Evolutionary conservation across 2,329 filamentous ascomycete species (phyloP).

Genomic region (Pseudogymnoascus sp.): DNA sequence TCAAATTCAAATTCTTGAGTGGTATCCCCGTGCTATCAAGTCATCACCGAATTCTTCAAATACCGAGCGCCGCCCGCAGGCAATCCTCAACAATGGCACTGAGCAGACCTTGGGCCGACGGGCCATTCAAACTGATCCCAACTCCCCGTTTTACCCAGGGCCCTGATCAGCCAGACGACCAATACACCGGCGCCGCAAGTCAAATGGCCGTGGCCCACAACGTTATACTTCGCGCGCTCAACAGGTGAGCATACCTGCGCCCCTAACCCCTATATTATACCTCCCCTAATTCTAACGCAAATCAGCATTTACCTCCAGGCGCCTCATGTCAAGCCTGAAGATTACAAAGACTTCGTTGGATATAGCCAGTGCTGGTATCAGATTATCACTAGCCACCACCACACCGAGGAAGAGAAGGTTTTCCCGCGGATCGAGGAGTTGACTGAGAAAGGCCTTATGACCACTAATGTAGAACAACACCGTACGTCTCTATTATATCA

Average conservation of each 20-base stretch:
- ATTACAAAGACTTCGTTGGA: neutral
- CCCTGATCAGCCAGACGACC: neutral
- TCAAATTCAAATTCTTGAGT: neutral
- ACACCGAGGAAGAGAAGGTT: neutral
- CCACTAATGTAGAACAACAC: neutral
- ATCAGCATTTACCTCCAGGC: slow-evolving; percentile 6
- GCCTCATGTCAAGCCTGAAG: neutral
- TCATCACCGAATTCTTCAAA: too few species aligned
- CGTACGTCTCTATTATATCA: neutral
- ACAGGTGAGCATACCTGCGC: neutral
- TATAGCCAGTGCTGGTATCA: neutral
- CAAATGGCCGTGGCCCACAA: slow-evolving; percentile 10
- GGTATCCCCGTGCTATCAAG: neutral
- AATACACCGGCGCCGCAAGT: slow-evolving; percentile 14
- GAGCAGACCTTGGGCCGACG: neutral
- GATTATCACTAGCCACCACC: neutral
- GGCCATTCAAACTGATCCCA: slow-evolving; percentile 18
- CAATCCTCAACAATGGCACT: neutral
- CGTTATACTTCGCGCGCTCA: neutral
- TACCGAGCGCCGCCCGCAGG: too few species aligned
- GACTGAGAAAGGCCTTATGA: neutral
- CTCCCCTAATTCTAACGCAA: neutral
- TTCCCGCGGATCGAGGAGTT: slow-evolving; percentile 7
- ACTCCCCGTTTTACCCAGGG: slow-evolving; percentile 15
- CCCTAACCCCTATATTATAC: neutral